Evolutionary conservation across 352 stramenopile species (phyloP).

Genomic region (Globisporangium sylvaticum): DNA sequence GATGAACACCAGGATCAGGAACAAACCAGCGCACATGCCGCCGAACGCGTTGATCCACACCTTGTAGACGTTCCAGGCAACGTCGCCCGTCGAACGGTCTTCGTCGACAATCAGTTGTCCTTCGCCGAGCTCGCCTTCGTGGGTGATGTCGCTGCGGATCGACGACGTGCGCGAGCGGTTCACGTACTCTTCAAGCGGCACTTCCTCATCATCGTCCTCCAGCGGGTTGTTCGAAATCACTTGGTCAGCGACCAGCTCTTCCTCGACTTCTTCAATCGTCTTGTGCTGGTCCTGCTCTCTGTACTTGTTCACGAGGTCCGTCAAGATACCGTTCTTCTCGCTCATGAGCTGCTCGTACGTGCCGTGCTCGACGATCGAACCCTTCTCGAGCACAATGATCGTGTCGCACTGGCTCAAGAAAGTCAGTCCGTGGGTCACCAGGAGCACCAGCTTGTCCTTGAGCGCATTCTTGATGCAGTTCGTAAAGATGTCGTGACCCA

Average conservation of each 20-base stretch:
- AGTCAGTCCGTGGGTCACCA: conserved; percentile 90
- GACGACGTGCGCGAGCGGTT: conserved; percentile 52
- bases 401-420: conserved; percentile 64
- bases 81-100: conserved; percentile 56
- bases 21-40: conserved; percentile 37
- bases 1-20: conserved; percentile 46
- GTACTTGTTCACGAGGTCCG: conserved; percentile 55
- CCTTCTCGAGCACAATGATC: conserved; percentile 64
- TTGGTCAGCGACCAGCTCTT: conserved; percentile 19
- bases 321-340: conserved; percentile 57
- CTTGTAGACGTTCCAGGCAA: conserved; percentile 62
- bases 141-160: conserved; percentile 47
- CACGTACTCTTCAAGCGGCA: conserved; percentile 32
- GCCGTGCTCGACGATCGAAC: conserved; percentile 68
- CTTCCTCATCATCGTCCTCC: conserved; percentile 24
- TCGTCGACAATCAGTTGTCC: conserved; percentile 61
- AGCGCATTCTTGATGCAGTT: conserved; percentile 89
- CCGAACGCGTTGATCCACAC: conserved; percentile 69
- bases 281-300: conserved; percentile 46
- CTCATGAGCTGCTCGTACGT: conserved; percentile 74
- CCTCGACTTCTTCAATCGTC: conserved; percentile 36
- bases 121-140: conserved; percentile 30
- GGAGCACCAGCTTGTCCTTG: conserved; percentile 88
- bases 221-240: conserved; percentile 6
- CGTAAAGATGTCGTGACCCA: conserved; percentile 93